Conservation (phyloP, 2,329 filamentous ascomycete genomes). For the Pleomassaria siparia region DNA sequence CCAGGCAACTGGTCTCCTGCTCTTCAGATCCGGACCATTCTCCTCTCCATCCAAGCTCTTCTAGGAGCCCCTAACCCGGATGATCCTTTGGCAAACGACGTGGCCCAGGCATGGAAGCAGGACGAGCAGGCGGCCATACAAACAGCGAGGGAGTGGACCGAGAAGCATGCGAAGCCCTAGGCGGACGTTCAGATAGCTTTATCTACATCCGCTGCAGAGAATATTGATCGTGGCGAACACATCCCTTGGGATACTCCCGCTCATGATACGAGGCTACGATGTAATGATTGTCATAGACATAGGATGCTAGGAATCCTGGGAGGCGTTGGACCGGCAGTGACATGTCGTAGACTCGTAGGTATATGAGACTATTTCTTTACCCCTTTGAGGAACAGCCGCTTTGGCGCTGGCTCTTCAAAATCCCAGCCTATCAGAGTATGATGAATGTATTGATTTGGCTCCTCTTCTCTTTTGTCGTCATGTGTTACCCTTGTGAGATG, state of each 20-base stretch:
- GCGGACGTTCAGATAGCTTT: neutral
- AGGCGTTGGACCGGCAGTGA: neutral
- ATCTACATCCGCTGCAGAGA: neutral
- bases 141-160: slow-evolving; percentile 90
- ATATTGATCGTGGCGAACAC: neutral
- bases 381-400: neutral
- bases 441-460: neutral
- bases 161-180: slow-evolving; percentile 65
- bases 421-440: neutral
- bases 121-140: slow-evolving; percentile 89
- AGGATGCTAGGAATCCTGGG: neutral
- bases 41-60: slow-evolving; percentile 97
- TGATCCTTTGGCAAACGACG: slow-evolving; percentile 96
- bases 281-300: slow-evolving; percentile 1
- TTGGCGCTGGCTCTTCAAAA: neutral
- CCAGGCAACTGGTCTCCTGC: slow-evolving; percentile 99
- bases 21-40: slow-evolving; percentile 94
- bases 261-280: slow-evolving; percentile 1
- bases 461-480: neutral
- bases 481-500: neutral
- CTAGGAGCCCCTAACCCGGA: slow-evolving; percentile 96
- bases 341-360: neutral
- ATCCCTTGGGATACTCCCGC: neutral
- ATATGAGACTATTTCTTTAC: neutral
- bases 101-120: slow-evolving; percentile 97